Base-by-base conservation (phyloP, 2,329 filamentous ascomycete genomes). In the Aspergillus pseudotamarii region DNA sequence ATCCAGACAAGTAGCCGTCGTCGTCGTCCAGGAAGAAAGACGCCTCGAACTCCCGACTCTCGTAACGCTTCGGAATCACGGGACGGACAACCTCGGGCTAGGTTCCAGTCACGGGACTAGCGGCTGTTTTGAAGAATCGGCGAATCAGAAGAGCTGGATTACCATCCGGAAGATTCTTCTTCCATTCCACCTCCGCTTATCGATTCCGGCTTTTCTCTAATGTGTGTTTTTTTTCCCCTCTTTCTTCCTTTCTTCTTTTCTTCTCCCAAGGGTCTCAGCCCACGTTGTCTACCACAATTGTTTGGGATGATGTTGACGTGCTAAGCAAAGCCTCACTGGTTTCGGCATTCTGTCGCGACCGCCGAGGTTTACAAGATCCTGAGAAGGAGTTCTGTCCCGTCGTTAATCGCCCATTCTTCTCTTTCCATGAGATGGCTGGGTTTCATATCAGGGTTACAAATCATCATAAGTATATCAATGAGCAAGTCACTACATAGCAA, bases 391-490 rank as follows among this genome's bases (percentile, higher is more conserved):
- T 66, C 32, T 38, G 66, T 73, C 79, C 80, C 79, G 79, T 81
- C 78, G 80, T 82, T 82, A 82, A 82, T 82, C 80, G 80, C 80
- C 77, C 80, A 77, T 76, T 79, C 74, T 74, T 73, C 73, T 79
- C 79, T 79, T 11, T 63, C 79, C 66, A 81, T 80, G 80, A 78
- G 73, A 74, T 71, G 68, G 72, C 74, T 68, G 79, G 80, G 80
- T 82, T 82, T 81, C 80, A 81, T 81, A 80, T 81, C 79, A 81
- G 80, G 80, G 80, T 77, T 75, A 81, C 77, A 81, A 78, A 50
- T 23, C 36, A 51, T 28, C 36, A 46, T 41, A 32, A 56, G 16
- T n/a, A 46, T 32, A 28, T 45, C 38, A 34, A 19, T 26, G 28
- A 32, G 34, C 19, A 57, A 36, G 41, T 61, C 41, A 21, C 19